Evolutionary conservation across 2,329 filamentous ascomycete species (phyloP).

Genomic region (Fusarium cicatricum): DNA sequence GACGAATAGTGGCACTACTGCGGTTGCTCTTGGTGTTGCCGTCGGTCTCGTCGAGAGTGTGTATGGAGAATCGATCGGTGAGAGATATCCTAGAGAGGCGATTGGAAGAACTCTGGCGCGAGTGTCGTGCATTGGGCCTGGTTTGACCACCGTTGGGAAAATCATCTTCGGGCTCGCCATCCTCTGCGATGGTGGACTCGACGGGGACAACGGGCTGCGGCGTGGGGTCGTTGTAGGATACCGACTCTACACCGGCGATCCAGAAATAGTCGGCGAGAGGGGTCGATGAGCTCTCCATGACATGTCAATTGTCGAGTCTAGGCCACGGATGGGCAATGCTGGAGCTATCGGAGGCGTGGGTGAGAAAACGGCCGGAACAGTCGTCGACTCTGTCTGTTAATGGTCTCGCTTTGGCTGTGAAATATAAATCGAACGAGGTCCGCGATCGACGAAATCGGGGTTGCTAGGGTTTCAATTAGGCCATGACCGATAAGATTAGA

Average conservation of each 20-base stretch:
- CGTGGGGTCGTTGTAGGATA: conserved; percentile 68
- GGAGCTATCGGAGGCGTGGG: conserved; percentile 7
- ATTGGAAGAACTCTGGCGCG: conserved; percentile 67
- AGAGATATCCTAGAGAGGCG: conserved; percentile 64
- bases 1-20: conserved; percentile 71
- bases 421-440: neutral
- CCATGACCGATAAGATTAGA: conserved; percentile 28
- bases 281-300: conserved; percentile 68
- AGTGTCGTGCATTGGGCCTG: conserved; percentile 56
- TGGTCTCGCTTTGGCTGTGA: conserved; percentile 17
- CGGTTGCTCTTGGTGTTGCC: conserved; percentile 68
- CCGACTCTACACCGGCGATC: conserved; percentile 75
- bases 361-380: conserved; percentile 6
- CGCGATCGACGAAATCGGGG: conserved; percentile 23
- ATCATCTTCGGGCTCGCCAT: conserved; percentile 64
- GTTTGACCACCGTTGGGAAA: conserved; percentile 43
- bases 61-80: conserved; percentile 61
- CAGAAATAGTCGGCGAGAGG: conserved; percentile 80
- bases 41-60: conserved; percentile 66
- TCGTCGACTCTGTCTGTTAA: conserved; percentile 15
- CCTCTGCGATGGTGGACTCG: conserved; percentile 69
- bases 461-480: conserved; percentile 38
- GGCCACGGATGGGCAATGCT: conserved; percentile 36
- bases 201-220: conserved; percentile 45
- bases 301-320: conserved; percentile 50